Conservation (phyloP, 768 basidiomycete species). For the Amanita polypyramis region DNA sequence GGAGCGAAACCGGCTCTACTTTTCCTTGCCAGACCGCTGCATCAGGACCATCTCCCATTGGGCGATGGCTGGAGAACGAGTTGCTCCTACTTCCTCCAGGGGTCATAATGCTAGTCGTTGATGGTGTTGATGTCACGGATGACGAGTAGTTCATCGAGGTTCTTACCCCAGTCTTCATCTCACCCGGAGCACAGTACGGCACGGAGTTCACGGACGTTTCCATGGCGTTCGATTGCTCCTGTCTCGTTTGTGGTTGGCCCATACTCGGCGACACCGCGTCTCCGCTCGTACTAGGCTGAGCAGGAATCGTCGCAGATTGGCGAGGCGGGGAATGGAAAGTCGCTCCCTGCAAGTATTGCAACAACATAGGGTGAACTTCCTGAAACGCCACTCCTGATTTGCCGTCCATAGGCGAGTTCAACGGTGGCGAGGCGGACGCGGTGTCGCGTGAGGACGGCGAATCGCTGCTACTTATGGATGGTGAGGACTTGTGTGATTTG, state of each 20-base stretch:
- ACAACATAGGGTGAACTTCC: slow-evolving; percentile 6
- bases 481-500: slow-evolving; percentile 9
- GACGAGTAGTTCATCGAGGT: not conserved
- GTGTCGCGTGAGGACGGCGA: slow-evolving; percentile 9
- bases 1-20: not conserved
- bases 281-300: not conserved
- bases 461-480: slow-evolving; percentile 1
- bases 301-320: not conserved
- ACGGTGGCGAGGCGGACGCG: slow-evolving; percentile 10
- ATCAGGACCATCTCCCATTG: not conserved
- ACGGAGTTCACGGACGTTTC: not conserved
- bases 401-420: slow-evolving; percentile 8
- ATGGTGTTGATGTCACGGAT: slow-evolving; percentile 1
- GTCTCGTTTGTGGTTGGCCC: not conserved
- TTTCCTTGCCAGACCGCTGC: slow-evolving; percentile 1
- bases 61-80: not conserved
- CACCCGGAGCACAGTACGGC: not conserved
- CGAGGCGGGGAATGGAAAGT: slow-evolving; percentile 3
- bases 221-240: not conserved
- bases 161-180: not conserved
- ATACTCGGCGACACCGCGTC: not conserved
- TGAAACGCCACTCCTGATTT: not conserved
- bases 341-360: slow-evolving; percentile 5
- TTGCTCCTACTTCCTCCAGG: not conserved
- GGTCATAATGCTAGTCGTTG: not conserved